Evolutionary conservation across 176 grass and related monocot species (phyloP).

Genomic region (Pontederia paniculata): DNA sequence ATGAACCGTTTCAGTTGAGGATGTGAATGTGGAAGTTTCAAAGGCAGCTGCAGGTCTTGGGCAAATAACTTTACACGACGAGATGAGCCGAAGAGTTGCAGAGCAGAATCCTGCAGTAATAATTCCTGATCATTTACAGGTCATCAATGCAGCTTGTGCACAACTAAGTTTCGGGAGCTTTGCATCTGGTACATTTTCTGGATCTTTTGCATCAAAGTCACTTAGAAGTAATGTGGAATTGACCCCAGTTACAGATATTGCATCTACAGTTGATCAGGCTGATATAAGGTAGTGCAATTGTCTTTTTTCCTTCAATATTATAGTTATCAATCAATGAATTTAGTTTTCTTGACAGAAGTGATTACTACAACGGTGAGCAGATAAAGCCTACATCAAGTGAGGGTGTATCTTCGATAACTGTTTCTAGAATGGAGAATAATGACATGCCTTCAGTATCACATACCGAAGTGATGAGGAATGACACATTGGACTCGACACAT

Average conservation of each 20-base stretch:
- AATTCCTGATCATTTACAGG: slow-evolving; percentile 91
- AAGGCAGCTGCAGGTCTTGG: slow-evolving; percentile 47
- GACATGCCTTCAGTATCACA: slow-evolving; percentile 65
- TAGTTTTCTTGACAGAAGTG: slow-evolving; percentile 47
- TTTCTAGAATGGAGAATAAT: slow-evolving; percentile 40
- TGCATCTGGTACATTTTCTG: slow-evolving; percentile 90
- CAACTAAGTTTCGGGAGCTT: slow-evolving; percentile 97
- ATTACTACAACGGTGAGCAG: slow-evolving; percentile 44
- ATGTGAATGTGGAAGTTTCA: slow-evolving; percentile 36
- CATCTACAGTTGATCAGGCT: slow-evolving; percentile 39
- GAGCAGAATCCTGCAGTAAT: slow-evolving; percentile 92
- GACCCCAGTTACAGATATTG: slow-evolving; percentile 28
- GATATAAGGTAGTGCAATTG: slow-evolving; percentile 43
- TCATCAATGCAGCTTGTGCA: slow-evolving; percentile 66
- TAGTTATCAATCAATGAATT: slow-evolving; percentile 4
- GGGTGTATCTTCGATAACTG: slow-evolving; percentile 39
- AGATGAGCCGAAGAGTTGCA: slow-evolving; percentile 28
- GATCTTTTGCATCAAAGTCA: slow-evolving; percentile 49
- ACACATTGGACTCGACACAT: slow-evolving; percentile 42
- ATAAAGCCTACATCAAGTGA: slow-evolving; percentile 31
- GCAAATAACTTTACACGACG: slow-evolving; percentile 55
- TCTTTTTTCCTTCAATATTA: not conserved
- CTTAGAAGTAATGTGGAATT: slow-evolving; percentile 35
- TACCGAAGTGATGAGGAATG: slow-evolving; percentile 47
- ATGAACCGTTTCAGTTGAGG: slow-evolving; percentile 38